These are phyloP conservation scores for Arachis stenosperma DNA, from an alignment of 306 rosid genomes.

Conservation along the genomic window DNA sequence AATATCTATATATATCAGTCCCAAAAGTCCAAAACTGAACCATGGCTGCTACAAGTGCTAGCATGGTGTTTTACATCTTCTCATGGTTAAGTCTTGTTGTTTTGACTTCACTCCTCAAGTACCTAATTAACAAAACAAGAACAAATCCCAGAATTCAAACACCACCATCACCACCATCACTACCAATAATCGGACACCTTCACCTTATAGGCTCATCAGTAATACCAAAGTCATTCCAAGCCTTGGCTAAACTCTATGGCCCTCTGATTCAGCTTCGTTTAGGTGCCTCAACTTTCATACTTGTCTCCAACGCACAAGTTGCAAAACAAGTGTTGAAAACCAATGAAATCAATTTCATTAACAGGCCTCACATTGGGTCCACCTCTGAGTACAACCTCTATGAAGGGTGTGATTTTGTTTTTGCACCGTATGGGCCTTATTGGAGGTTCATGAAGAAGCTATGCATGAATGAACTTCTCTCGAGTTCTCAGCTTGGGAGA, in stretches of 20 bases:
- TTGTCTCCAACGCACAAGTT: conserved; percentile 57
- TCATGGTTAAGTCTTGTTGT: conserved; percentile 25
- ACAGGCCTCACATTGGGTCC: conserved; percentile 57
- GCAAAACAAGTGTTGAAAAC: conserved; percentile 62
- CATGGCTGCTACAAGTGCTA: conserved; percentile 21
- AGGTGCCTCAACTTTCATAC: conserved; percentile 57
- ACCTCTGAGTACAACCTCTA: conserved; percentile 49
- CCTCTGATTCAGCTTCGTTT: conserved; percentile 58
- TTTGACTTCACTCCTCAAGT: conserved; percentile 22
- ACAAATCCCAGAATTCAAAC: background rate
- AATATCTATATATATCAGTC: background rate
- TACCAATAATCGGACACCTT: conserved; percentile 58
- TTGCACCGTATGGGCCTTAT: conserved; percentile 60
- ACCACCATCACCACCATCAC: conserved; percentile 55
- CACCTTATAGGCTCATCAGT: conserved; percentile 57
- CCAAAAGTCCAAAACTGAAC: background rate
- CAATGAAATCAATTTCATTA: conserved; percentile 53
- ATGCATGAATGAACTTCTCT: conserved; percentile 55
- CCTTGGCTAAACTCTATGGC: conserved; percentile 52
- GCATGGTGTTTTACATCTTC: conserved; percentile 24
- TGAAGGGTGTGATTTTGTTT: conserved; percentile 48
- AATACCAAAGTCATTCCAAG: conserved; percentile 59
- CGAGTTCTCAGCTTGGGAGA: conserved; percentile 42
- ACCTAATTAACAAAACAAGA: background rate
- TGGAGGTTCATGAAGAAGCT: conserved; percentile 73